These are phyloP conservation scores for Paecilomyces variotii DNA, from an alignment of 2,329 filamentous ascomycete species.

Conservation along the genomic window DNA sequence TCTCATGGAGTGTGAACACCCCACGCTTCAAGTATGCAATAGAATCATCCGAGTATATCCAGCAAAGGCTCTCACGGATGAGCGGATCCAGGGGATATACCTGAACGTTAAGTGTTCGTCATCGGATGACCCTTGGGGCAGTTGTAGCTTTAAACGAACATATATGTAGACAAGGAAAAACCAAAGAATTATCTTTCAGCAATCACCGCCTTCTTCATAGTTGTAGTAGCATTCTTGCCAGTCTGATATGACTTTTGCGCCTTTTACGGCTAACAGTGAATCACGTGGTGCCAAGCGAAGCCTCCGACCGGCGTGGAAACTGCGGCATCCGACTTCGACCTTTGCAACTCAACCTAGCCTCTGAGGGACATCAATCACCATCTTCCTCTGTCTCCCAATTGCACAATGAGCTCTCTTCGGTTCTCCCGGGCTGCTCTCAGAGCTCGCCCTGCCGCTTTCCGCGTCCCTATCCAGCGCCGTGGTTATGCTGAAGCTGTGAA, in stretches of 20 bases:
- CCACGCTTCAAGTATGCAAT: background rate
- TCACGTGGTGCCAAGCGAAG: conserved; percentile 8
- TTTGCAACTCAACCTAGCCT: conserved; percentile 10
- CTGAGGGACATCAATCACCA: conserved; percentile 26
- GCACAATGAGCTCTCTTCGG: conserved; percentile 83
- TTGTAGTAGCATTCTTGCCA: background rate
- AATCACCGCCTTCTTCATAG: background rate
- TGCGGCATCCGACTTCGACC: conserved; percentile 11
- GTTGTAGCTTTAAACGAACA: background rate
- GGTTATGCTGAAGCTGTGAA: conserved; percentile 81
- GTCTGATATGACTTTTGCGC: background rate
- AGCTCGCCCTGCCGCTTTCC: conserved; percentile 68
- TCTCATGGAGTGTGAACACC: background rate
- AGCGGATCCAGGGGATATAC: background rate
- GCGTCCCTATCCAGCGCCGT: conserved; percentile 72
- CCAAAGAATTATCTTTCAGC: background rate
- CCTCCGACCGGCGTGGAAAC: conserved; percentile 4
- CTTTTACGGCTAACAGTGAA: background rate
- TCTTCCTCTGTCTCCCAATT: conserved; percentile 22
- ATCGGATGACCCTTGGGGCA: background rate
- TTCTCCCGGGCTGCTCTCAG: conserved; percentile 83
- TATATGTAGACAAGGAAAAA: background rate
- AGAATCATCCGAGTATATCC: background rate
- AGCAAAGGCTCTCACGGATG: background rate
- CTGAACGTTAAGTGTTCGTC: background rate